phyloP scores from a whole-genome alignment of 305 asterid genomes.

The Coffea humblotiana region DNA sequence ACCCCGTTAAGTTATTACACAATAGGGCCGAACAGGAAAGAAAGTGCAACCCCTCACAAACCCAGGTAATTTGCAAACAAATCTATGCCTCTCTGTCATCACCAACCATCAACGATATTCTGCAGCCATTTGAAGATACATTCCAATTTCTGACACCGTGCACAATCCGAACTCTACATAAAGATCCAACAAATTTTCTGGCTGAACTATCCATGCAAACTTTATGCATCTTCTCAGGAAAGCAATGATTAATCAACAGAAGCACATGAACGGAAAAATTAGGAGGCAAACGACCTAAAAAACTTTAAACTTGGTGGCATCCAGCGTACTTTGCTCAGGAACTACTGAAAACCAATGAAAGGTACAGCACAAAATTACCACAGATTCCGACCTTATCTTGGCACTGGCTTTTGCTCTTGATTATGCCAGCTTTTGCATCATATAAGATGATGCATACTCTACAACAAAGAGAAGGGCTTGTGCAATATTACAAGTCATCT shows the following conservation, averaged over 20 bases:
- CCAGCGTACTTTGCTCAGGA: background rate
- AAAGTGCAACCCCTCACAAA: background rate
- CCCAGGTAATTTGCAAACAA: background rate
- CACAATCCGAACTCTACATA: no score
- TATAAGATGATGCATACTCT: background rate
- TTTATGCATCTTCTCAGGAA: constrained; percentile 3
- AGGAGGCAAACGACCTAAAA: background rate
- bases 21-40: background rate
- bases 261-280: background rate
- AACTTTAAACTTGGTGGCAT: background rate
- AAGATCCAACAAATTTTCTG: background rate
- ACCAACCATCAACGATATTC: background rate
- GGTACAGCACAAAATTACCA: background rate
- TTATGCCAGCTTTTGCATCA: background rate
- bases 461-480: background rate
- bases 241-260: background rate
- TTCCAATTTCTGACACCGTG: background rate
- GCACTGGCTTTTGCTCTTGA: background rate
- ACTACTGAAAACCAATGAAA: background rate
- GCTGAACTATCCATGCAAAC: background rate
- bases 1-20: no score
- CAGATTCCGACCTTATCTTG: background rate
- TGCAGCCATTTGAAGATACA: background rate
- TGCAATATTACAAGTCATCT: background rate
- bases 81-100: background rate